These are phyloP conservation scores for Populus simonii DNA, from an alignment of 345 rosid species.

Conservation along the genomic window DNA sequence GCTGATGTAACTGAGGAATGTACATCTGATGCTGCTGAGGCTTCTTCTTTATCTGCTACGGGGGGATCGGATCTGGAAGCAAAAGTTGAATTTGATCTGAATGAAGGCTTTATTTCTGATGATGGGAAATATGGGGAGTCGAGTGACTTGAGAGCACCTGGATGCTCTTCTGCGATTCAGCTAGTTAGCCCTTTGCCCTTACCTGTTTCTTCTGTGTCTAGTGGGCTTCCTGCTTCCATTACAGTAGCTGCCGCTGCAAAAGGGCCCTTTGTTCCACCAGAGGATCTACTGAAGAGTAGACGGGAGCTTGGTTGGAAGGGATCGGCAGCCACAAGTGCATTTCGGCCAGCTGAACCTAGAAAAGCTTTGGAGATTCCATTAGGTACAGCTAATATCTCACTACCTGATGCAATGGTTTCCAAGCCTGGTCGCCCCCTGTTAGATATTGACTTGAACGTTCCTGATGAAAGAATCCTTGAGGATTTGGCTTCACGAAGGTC, in stretches of 20 bases:
- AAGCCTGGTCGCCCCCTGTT: slow-evolving; percentile 49
- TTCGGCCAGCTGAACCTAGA: slow-evolving; percentile 93
- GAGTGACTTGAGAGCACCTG: slow-evolving; percentile 32
- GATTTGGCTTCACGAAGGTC: slow-evolving; percentile 51
- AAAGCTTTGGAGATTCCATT: slow-evolving; percentile 45
- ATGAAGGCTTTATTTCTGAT: slow-evolving; percentile 68
- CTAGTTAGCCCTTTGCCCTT: slow-evolving; percentile 37
- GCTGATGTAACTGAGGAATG: slow-evolving; percentile 48
- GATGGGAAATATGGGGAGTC: slow-evolving; percentile 49
- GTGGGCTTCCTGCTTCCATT: slow-evolving; percentile 57
- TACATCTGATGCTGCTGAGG: slow-evolving; percentile 28
- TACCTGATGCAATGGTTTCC: slow-evolving; percentile 35
- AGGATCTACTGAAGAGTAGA: slow-evolving; percentile 63
- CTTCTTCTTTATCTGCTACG: slow-evolving; percentile 21
- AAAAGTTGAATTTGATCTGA: slow-evolving; percentile 77
- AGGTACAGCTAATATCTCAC: slow-evolving; percentile 24
- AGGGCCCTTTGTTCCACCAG: slow-evolving; percentile 75
- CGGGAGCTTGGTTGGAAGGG: slow-evolving; percentile 92
- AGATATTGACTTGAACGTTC: slow-evolving; percentile 80
- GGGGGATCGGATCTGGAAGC: slow-evolving; percentile 44
- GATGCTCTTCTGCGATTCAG: slow-evolving; percentile 39
- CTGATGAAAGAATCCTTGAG: slow-evolving; percentile 78
- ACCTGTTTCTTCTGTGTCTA: slow-evolving; percentile 43
- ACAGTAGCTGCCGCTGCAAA: slow-evolving; percentile 90
- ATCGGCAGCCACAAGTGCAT: slow-evolving; percentile 97